These are phyloP conservation scores for Sugiyamaella neomexicana DNA, from an alignment of 1,139 yeast species.

Conservation along the genomic window DNA sequence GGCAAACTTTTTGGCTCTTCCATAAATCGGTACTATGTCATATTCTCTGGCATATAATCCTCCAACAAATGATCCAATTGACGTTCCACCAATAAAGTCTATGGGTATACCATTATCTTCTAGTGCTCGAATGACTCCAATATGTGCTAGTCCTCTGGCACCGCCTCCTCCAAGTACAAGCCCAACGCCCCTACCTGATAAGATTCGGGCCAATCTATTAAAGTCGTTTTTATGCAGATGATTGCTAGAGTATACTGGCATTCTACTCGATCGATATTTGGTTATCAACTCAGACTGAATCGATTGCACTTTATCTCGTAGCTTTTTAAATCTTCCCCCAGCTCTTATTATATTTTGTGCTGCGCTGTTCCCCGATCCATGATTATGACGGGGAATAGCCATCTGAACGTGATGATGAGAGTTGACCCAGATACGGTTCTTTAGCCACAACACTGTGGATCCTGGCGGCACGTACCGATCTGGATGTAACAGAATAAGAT, in stretches of 20 bases:
- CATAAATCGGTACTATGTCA: conserved; percentile 86
- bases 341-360: conserved; percentile 14
- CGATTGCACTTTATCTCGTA: conserved; percentile 38
- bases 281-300: conserved; percentile 40
- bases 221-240: conserved; percentile 81
- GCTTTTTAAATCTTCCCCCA: conserved; percentile 30
- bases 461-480: conserved; percentile 84
- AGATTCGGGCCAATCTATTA: conserved; percentile 78
- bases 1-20: conserved; percentile 84
- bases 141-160: conserved; percentile 89
- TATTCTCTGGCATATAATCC: conserved; percentile 92
- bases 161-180: conserved; percentile 97
- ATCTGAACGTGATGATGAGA: conserved; percentile 85
- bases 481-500: conserved; percentile 78
- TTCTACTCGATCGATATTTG: conserved; percentile 35
- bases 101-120: conserved; percentile 93
- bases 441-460: conserved; percentile 80
- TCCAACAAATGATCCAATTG: conserved; percentile 94
- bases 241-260: conserved; percentile 47
- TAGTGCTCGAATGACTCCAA: conserved; percentile 89
- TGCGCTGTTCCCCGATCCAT: neutral
- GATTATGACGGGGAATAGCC: conserved; percentile 20
- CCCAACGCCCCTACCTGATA: conserved; percentile 93
- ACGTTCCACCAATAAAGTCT: conserved; percentile 93
- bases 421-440: conserved; percentile 84